Evolutionary conservation across 108 stramenopile genomes (phyloP).

Genomic region (Aureococcus anophagefferens): DNA sequence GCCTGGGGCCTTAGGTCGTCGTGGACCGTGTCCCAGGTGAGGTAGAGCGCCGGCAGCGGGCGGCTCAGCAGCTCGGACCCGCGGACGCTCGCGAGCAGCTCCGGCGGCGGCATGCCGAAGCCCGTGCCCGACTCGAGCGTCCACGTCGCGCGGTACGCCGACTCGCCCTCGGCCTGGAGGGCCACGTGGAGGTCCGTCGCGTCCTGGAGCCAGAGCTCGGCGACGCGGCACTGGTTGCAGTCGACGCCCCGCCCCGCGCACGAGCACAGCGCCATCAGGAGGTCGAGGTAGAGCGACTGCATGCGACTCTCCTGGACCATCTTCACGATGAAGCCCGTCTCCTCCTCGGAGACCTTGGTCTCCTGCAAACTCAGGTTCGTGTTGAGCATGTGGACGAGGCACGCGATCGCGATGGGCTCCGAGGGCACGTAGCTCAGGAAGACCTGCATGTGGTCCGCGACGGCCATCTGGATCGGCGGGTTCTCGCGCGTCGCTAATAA

Average conservation of each 20-base stretch:
- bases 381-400: constrained; percentile 15
- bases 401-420: constrained; percentile 11
- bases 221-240: constrained; percentile 23
- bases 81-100: background rate
- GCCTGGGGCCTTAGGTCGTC: background rate
- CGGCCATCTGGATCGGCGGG: constrained; percentile 21
- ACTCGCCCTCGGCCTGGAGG: background rate
- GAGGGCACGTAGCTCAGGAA: constrained; percentile 15
- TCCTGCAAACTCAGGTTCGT: constrained; percentile 25
- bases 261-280: constrained; percentile 16
- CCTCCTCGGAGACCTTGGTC: constrained; percentile 13
- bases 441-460: constrained; percentile 19
- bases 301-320: constrained; percentile 14
- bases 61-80: background rate
- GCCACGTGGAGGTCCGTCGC: constrained; percentile 10
- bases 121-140: too few species aligned
- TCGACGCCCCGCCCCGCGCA: constrained; percentile 17
- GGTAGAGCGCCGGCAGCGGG: background rate
- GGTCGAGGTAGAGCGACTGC: constrained; percentile 23
- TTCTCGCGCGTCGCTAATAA: constrained; percentile 16
- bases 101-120: too few species aligned
- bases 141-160: background rate
- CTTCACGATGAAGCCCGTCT: constrained; percentile 16
- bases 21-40: background rate
- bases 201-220: constrained; percentile 10